These are phyloP conservation scores for Lippia alba DNA, from an alignment of 305 asterid genomes.

Conservation along the genomic window DNA sequence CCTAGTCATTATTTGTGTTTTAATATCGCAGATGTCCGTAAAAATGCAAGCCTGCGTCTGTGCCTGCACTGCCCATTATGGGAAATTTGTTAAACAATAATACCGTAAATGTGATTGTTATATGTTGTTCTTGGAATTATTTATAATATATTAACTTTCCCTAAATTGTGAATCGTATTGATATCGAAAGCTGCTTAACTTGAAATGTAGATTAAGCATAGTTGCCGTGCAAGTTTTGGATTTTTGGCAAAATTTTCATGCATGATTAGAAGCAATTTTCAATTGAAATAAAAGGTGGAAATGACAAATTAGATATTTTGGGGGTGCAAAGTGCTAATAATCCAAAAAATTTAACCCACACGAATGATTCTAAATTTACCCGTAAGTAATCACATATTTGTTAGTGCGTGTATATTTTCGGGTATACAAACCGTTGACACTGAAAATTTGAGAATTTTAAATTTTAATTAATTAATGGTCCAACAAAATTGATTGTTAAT, in stretches of 20 bases:
- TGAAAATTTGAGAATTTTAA: too few species aligned
- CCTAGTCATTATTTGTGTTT: not conserved
- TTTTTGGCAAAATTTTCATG: too few species aligned
- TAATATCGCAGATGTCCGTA: not conserved
- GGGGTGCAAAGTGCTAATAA: not conserved
- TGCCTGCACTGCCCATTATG: constrained; percentile 1
- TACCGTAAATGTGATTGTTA: not conserved
- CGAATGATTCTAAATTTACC: too few species aligned
- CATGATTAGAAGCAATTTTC: too few species aligned
- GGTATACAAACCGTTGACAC: not conserved
- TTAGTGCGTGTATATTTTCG: not conserved
- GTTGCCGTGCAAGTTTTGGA: too few species aligned
- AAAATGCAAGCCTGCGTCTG: constrained; percentile 20
- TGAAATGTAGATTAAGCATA: too few species aligned
- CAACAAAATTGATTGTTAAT: too few species aligned
- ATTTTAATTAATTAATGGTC: too few species aligned
- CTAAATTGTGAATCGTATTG: too few species aligned
- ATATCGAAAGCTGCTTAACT: too few species aligned
- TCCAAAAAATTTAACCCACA: not conserved
- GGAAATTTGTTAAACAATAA: constrained; percentile 5
- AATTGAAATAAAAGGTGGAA: not conserved
- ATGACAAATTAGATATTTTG: too few species aligned
- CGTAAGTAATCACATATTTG: not conserved
- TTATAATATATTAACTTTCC: too few species aligned
- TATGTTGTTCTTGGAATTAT: not conserved